Evolutionary conservation across 129 eudicot species (phyloP).

Genomic region (Flaveria ramosissima): DNA sequence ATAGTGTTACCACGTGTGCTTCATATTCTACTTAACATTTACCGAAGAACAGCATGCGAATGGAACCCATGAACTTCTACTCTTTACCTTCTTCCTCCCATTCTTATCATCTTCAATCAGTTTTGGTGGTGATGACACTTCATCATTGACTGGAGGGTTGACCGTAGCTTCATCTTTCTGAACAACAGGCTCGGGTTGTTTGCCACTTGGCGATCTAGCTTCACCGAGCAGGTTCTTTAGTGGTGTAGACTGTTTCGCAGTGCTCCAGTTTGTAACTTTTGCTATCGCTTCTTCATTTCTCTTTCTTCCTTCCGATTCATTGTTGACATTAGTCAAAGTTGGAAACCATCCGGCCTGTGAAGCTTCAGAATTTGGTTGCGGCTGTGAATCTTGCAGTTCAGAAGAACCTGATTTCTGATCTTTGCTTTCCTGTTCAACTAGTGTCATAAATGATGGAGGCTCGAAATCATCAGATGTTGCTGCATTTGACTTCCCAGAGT

Average conservation of each 20-base stretch:
- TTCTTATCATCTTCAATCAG: slow-evolving; percentile 64
- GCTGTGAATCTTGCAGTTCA: slow-evolving; percentile 37
- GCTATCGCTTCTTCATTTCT: slow-evolving; percentile 65
- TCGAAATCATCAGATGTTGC: slow-evolving; percentile 43
- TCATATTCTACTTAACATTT: slow-evolving; percentile 36
- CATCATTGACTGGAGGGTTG: slow-evolving; percentile 36
- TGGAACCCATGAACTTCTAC: slow-evolving; percentile 74
- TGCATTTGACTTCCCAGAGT: slow-evolving; percentile 34
- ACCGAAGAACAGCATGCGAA: slow-evolving; percentile 85
- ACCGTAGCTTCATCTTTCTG: slow-evolving; percentile 38
- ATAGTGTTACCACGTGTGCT: slow-evolving; percentile 13
- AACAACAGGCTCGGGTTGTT: slow-evolving; percentile 27
- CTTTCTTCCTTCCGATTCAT: slow-evolving; percentile 65
- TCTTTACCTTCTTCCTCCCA: slow-evolving; percentile 58
- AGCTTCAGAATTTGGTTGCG: slow-evolving; percentile 41
- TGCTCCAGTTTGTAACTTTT: slow-evolving; percentile 70
- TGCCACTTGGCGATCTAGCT: slow-evolving; percentile 53
- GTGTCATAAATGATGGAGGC: slow-evolving; percentile 51
- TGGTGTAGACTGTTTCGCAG: slow-evolving; percentile 51
- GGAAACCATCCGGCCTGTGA: slow-evolving; percentile 35
- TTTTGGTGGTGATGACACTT: slow-evolving; percentile 72
- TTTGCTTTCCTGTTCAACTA: slow-evolving; percentile 47
- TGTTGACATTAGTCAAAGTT: slow-evolving; percentile 43
- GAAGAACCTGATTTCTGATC: slow-evolving; percentile 26
- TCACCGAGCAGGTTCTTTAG: slow-evolving; percentile 70